Evolutionary conservation across 2,329 filamentous ascomycete species (phyloP).

Genomic region (Colletotrichum liriopes): DNA sequence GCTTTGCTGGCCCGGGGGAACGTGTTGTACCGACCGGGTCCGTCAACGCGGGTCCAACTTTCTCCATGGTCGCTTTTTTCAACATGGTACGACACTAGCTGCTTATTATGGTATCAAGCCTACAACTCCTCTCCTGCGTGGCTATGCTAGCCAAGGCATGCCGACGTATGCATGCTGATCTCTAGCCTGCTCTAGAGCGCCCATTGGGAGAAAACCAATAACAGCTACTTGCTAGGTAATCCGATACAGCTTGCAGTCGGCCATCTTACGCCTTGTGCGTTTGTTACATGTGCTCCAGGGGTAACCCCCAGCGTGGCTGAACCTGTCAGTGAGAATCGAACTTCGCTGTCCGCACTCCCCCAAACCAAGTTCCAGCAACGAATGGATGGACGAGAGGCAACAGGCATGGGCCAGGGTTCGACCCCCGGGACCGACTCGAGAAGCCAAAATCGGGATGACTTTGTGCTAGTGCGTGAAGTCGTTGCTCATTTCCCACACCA

Average conservation of each 20-base stretch:
- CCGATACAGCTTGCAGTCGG: constrained; percentile 32
- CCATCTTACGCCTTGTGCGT: constrained; percentile 23
- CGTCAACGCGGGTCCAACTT: constrained; percentile 32
- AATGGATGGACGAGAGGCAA: constrained; percentile 5
- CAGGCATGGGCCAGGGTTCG: constrained; percentile 25
- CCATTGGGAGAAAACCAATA: neutral
- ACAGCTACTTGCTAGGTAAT: neutral
- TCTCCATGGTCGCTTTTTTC: constrained; percentile 9
- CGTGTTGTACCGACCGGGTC: constrained; percentile 39
- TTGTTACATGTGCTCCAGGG: constrained; percentile 33
- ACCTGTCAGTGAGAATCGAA: constrained; percentile 22
- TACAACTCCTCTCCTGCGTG: constrained; percentile 30
- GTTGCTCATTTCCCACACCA: constrained; percentile 20
- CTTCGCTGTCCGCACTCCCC: constrained; percentile 37
- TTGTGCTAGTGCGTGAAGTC: constrained; percentile 34
- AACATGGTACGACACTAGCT: constrained; percentile 7
- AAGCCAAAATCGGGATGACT: constrained; percentile 32
- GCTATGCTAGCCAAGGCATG: constrained; percentile 35
- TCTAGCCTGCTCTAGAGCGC: constrained; percentile 3
- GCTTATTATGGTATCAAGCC: constrained; percentile 25
- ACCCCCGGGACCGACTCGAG: constrained; percentile 25
- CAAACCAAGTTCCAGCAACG: constrained; percentile 27
- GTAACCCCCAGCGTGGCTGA: constrained; percentile 29
- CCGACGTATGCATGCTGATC: constrained; percentile 30
- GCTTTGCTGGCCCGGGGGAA: constrained; percentile 36